Conservation (phyloP, 306 rosid genomes). For the Quercus rubra region DNA sequence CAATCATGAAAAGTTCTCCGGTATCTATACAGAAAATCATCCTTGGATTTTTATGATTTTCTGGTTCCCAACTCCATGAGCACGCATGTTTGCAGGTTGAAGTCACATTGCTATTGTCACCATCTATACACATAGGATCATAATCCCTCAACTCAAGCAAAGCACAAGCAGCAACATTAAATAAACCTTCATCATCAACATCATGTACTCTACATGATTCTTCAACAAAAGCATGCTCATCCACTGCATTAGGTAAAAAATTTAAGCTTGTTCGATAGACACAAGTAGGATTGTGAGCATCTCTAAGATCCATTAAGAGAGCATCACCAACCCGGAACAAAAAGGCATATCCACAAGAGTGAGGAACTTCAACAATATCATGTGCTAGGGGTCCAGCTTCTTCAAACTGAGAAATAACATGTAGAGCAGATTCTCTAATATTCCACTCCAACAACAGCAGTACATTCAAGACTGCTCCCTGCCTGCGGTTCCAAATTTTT, state of each 20-base stretch:
- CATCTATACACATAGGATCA: slow-evolving; percentile 95
- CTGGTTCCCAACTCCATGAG: slow-evolving; percentile 96
- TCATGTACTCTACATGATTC: slow-evolving; percentile 76
- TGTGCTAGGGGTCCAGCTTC: slow-evolving; percentile 79
- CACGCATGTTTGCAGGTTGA: slow-evolving; percentile 58
- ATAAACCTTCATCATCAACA: slow-evolving; percentile 77
- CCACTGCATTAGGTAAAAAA: slow-evolving; percentile 53
- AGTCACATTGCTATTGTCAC: slow-evolving; percentile 49
- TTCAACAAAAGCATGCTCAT: slow-evolving; percentile 67
- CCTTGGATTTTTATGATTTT: slow-evolving; percentile 47
- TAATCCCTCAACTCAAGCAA: slow-evolving; percentile 76
- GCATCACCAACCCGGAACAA: slow-evolving; percentile 85
- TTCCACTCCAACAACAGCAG: slow-evolving; percentile 78
- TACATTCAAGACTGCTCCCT: slow-evolving; percentile 53
- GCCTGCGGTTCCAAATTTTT: slow-evolving; percentile 45
- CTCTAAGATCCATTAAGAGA: slow-evolving; percentile 89
- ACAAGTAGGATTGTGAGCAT: slow-evolving; percentile 58
- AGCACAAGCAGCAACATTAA: slow-evolving; percentile 90
- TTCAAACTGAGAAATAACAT: slow-evolving; percentile 54
- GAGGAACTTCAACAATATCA: slow-evolving; percentile 80
- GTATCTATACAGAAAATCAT: slow-evolving; percentile 73
- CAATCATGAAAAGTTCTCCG: slow-evolving; percentile 84
- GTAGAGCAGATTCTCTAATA: slow-evolving; percentile 47
- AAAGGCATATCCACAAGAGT: slow-evolving; percentile 71
- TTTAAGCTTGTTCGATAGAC: slow-evolving; percentile 60